These are phyloP conservation scores for Kodamaea kaohsiungensis DNA, from an alignment of 805 yeast genomes.

Conservation along the genomic window DNA sequence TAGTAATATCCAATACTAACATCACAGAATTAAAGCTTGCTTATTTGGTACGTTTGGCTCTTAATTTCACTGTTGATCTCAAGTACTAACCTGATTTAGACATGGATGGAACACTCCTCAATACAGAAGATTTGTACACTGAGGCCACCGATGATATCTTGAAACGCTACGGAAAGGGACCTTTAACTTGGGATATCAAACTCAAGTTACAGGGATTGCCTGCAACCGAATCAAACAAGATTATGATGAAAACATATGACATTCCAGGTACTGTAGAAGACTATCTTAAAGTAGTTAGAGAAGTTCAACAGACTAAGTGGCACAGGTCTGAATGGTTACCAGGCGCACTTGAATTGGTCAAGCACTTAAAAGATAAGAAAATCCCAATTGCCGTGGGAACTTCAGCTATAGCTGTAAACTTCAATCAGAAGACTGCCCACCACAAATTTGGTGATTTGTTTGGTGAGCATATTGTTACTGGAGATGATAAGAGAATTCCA, in stretches of 20 bases:
- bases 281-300: constrained; percentile 51
- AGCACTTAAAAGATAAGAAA: constrained; percentile 47
- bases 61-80: background rate
- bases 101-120: constrained; percentile 94
- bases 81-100: constrained; percentile 43
- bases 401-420: constrained; percentile 67
- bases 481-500: constrained; percentile 84
- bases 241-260: constrained; percentile 66
- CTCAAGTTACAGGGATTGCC: constrained; percentile 89
- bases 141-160: constrained; percentile 68
- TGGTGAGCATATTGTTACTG: constrained; percentile 68
- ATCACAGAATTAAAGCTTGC: constrained; percentile 56
- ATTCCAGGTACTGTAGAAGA: constrained; percentile 69
- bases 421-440: constrained; percentile 70
- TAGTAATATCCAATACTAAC: background rate
- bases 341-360: constrained; percentile 76
- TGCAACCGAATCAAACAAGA: constrained; percentile 69
- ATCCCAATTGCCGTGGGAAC: constrained; percentile 92
- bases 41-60: constrained; percentile 57
- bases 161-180: constrained; percentile 70
- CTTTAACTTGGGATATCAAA: constrained; percentile 88
- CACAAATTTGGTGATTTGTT: constrained; percentile 50
- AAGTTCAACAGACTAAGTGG: constrained; percentile 65
- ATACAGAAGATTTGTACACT: constrained; percentile 92
- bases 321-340: constrained; percentile 66